Conservation (phyloP, 805 yeast genomes). For the Nakazawaea ishiwadae region DNA sequence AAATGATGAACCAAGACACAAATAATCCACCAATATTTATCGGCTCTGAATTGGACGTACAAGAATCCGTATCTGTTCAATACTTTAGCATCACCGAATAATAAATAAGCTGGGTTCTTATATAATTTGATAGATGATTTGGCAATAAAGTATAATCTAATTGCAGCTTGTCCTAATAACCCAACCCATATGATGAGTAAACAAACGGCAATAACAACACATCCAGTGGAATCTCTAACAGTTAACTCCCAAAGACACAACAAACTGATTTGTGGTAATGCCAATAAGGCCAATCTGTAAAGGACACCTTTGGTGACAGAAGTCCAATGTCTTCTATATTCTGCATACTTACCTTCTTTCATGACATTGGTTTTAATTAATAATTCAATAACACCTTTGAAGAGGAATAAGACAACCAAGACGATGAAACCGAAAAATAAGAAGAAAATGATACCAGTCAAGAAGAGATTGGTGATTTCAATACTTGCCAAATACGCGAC, state of each 20-base stretch:
- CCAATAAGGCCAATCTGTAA: constrained; percentile 75
- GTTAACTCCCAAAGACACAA: constrained; percentile 89
- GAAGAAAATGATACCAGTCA: constrained; percentile 83
- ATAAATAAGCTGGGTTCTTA: constrained; percentile 87
- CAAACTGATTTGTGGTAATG: constrained; percentile 82
- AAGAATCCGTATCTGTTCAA: constrained; percentile 88
- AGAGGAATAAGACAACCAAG: constrained; percentile 49
- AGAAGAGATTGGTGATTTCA: constrained; percentile 79
- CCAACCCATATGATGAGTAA: constrained; percentile 53
- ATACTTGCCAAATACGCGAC: constrained; percentile 81
- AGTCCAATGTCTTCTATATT: constrained; percentile 80
- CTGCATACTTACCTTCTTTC: constrained; percentile 61
- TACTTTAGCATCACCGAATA: constrained; percentile 78
- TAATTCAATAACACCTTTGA: constrained; percentile 67
- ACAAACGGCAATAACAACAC: constrained; percentile 73
- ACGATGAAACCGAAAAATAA: constrained; percentile 67
- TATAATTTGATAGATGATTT: constrained; percentile 63
- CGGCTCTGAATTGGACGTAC: constrained; percentile 88
- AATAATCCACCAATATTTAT: constrained; percentile 75
- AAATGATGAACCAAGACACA: constrained; percentile 63
- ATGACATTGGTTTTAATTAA: constrained; percentile 53
- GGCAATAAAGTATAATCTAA: constrained; percentile 72
- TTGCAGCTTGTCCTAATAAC: constrained; percentile 67
- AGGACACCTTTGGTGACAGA: constrained; percentile 84
- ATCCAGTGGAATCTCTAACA: constrained; percentile 77